Percentiles rank a stretch among this genome's conserved stretches.
phyloP scores from a whole-genome alignment of 805 yeast species.

The Myxozyma lipomycoides region DNA sequence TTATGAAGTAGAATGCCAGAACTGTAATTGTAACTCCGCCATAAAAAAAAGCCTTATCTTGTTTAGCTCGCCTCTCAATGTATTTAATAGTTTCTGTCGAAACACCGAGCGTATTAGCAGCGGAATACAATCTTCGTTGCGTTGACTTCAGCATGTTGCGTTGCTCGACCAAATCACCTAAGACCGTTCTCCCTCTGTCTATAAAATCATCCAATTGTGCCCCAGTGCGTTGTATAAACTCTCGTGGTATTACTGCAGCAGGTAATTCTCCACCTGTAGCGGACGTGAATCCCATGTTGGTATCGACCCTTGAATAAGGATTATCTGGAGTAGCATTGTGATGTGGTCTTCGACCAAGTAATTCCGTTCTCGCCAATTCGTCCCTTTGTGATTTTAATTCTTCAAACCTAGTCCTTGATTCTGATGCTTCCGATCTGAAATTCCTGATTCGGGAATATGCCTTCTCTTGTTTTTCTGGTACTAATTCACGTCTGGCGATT shows the following conservation, averaged over 20 bases:
- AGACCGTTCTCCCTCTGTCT: conserved; percentile 82
- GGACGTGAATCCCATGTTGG: not conserved
- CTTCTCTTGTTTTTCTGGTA: conserved; percentile 52
- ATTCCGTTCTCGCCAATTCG: conserved; percentile 48
- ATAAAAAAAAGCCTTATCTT: conserved; percentile 85
- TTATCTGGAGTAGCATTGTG: conserved; percentile 29
- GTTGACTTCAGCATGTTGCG: conserved; percentile 64
- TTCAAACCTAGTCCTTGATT: conserved; percentile 50
- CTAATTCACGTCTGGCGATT: conserved; percentile 56
- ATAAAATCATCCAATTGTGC: conserved; percentile 83
- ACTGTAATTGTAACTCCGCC: conserved; percentile 62
- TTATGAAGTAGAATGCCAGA: conserved; percentile 61
- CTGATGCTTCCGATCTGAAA: conserved; percentile 46
- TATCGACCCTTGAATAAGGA: conserved; percentile 35
- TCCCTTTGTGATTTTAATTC: conserved; percentile 56
- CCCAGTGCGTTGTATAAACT: conserved; percentile 57
- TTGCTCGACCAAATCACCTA: conserved; percentile 82
- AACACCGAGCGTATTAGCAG: conserved; percentile 78
- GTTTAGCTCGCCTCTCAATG: conserved; percentile 74
- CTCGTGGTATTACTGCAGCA: conserved; percentile 47
- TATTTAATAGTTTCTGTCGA: conserved; percentile 76
- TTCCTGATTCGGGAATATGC: conserved; percentile 57
- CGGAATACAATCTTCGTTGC: conserved; percentile 59
- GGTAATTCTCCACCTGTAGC: conserved; percentile 14
- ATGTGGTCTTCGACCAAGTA: conserved; percentile 50